Base-by-base conservation (phyloP, 2,329 filamentous ascomycete species). In the Fusarium hainanense region DNA sequence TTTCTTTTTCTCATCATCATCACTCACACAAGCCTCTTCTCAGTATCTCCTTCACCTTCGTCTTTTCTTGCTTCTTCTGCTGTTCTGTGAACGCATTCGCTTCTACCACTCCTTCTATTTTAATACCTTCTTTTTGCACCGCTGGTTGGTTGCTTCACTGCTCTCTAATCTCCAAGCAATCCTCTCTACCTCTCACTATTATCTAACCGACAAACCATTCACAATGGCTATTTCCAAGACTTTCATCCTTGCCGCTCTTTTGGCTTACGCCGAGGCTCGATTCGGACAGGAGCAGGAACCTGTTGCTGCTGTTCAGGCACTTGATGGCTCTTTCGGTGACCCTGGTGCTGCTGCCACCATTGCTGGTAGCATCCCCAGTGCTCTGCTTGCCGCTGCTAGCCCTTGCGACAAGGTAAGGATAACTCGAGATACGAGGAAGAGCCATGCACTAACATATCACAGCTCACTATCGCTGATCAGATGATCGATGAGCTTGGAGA, bases 261-360 rank as follows among this genome's bases (percentile, higher is more conserved):
- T 83, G 74, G 82, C 83, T 42, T 73, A 82, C 49, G 81, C 79
- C 67, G 80, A 86, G 66, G 86, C 86, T 64, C 84, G 89, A 70
- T 91, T 92, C 77, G 86, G 85, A 47, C 88, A 90, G 79, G 89
- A 92, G 78, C 86, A 90, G 73, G 72, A 82, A 44, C 85, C 88
- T 51, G 88, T 89, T 52, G 74, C 79, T 25, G 85, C 84, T 60
- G 85, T 91, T 68, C 77, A 79, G 48, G 83, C 83, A 28, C 84
- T 91, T 27, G 74, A 72, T n/a, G 56, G 71, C 23, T 63, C 71
- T 43, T 85, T 86, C 58, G 89, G 89, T 54, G 78, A 80, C 42
- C 82, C 89, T 3, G 90, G 90, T 44, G 84, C 85, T 68, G 89
- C 90, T 49, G 85, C 84, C 41, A 91, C 89, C 46, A 85, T 92